Evolutionary conservation across 352 stramenopile species (phyloP).

Genomic region (Phytophthora constricta): DNA sequence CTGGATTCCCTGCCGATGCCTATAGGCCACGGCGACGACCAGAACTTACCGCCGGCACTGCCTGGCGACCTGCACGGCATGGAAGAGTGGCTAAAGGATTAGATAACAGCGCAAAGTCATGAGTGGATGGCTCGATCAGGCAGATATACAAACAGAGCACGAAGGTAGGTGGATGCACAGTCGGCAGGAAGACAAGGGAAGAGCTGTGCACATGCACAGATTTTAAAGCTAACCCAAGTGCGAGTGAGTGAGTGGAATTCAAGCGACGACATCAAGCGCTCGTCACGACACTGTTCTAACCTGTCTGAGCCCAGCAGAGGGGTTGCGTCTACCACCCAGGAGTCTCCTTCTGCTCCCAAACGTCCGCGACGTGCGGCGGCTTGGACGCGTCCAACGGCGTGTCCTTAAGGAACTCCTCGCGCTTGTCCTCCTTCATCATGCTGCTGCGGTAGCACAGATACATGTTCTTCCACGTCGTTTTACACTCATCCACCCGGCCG

Average conservation of each 20-base stretch:
- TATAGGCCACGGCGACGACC: slow-evolving; percentile 62
- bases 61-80: slow-evolving; percentile 79
- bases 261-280: neutral
- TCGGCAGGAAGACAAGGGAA: neutral
- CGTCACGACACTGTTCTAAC: neutral
- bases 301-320: neutral
- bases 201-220: slow-evolving; percentile 11
- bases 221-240: slow-evolving; percentile 12
- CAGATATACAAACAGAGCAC: slow-evolving; percentile 26
- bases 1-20: slow-evolving; percentile 70
- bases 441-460: slow-evolving; percentile 79
- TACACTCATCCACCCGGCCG: slow-evolving; percentile 77
- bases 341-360: slow-evolving; percentile 72
- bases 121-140: slow-evolving; percentile 8
- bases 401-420: slow-evolving; percentile 70
- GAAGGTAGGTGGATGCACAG: slow-evolving; percentile 7
- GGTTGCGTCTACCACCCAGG: slow-evolving; percentile 71
- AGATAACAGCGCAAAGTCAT: slow-evolving; percentile 40
- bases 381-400: slow-evolving; percentile 70
- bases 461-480: slow-evolving; percentile 84
- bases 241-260: slow-evolving; percentile 28
- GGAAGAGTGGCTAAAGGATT: slow-evolving; percentile 84
- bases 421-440: slow-evolving; percentile 82
- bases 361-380: slow-evolving; percentile 56
- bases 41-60: slow-evolving; percentile 53